A percentile compares a stretch with the other conserved stretches of the same genome.
Conservation (phyloP, 108 stramenopile species). For the Nannochloropsis gaditana region DNA sequence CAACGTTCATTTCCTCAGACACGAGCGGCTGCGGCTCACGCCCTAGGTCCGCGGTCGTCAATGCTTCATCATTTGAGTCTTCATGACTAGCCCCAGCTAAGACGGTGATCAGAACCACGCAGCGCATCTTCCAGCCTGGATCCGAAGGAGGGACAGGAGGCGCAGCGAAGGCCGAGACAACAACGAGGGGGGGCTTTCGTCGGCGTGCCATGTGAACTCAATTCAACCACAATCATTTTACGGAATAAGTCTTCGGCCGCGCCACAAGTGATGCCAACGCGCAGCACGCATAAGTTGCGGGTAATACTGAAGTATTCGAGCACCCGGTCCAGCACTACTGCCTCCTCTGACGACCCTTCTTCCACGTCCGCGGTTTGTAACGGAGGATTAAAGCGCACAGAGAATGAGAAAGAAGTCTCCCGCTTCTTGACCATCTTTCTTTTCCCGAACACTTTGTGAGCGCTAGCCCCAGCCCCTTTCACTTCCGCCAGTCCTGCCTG, state of each 20-base stretch:
- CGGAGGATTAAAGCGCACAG: background rate
- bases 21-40: background rate
- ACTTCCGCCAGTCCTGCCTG: conserved; percentile 32
- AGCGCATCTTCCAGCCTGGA: background rate
- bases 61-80: conserved; percentile 55
- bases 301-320: conserved; percentile 42
- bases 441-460: background rate
- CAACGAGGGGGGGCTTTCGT: background rate
- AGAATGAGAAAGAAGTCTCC: conserved; percentile 39
- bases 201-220: background rate
- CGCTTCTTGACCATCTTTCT: conserved; percentile 36
- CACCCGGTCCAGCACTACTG: conserved; percentile 50
- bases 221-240: background rate
- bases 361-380: conserved; percentile 26
- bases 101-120: conserved; percentile 28
- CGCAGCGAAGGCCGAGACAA: background rate
- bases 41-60: background rate
- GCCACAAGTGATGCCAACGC: background rate
- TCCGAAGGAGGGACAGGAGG: conserved; percentile 14
- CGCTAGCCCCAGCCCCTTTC: background rate
- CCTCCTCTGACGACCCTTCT: background rate
- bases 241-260: background rate
- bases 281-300: conserved; percentile 31
- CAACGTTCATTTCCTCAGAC: background rate
- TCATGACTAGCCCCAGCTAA: conserved; percentile 49